Conservation (phyloP, 805 yeast species). For the Candida palmyrensis region DNA sequence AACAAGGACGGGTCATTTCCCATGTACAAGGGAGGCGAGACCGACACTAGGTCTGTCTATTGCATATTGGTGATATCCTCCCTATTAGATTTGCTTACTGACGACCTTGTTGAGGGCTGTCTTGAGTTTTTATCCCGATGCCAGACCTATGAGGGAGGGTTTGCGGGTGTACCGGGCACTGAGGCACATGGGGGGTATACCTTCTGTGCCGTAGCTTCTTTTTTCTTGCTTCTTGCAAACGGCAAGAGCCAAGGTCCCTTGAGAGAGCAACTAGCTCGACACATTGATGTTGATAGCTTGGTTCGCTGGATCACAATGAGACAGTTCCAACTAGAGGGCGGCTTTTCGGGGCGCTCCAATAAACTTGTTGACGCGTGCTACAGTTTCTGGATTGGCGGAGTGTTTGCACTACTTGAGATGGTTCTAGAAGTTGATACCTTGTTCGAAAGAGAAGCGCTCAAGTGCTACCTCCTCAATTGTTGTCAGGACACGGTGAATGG, state of each 20-base stretch:
- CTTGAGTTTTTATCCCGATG: constrained; percentile 60
- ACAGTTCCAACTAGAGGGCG: constrained; percentile 76
- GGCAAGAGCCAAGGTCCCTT: constrained; percentile 22
- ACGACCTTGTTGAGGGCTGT: constrained; percentile 49
- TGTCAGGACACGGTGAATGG: constrained; percentile 67
- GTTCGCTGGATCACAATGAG: constrained; percentile 65
- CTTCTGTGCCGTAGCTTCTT: constrained; percentile 73
- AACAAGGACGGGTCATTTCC: constrained; percentile 60
- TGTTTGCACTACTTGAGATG: constrained; percentile 58
- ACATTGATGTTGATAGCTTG: constrained; percentile 45
- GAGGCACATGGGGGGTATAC: constrained; percentile 99
- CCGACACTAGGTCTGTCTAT: constrained; percentile 80
- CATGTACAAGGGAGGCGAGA: constrained; percentile 77
- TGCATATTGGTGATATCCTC: constrained; percentile 77
- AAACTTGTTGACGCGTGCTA: constrained; percentile 96
- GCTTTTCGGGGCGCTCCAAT: constrained; percentile 84
- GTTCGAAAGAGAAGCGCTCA: constrained; percentile 54
- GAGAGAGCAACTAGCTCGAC: constrained; percentile 14
- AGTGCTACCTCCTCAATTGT: constrained; percentile 65
- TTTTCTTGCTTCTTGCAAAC: constrained; percentile 43
- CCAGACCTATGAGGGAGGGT: constrained; percentile 95
- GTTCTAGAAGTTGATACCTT: constrained; percentile 20
- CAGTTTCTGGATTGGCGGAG: constrained; percentile 91
- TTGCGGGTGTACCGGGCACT: constrained; percentile 68
- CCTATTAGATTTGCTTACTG: constrained; percentile 56